These are phyloP conservation scores for Aspergillus hiratsukae DNA, from an alignment of 2,329 filamentous ascomycete genomes.

Conservation along the genomic window DNA sequence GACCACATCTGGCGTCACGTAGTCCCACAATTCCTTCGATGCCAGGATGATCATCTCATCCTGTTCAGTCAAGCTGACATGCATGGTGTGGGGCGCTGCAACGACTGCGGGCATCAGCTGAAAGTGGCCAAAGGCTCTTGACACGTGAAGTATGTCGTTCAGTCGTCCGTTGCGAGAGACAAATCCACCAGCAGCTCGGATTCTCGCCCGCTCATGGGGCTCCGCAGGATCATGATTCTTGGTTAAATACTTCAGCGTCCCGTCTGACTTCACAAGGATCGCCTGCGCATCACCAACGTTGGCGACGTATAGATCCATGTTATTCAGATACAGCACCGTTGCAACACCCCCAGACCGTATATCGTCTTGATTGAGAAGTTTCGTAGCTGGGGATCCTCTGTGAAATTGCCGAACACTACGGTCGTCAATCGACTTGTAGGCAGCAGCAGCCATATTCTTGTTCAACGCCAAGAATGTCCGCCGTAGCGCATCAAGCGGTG, in stretches of 20 bases:
- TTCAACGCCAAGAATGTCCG: slow-evolving; percentile 85
- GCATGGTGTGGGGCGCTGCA: slow-evolving; percentile 78
- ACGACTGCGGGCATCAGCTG: slow-evolving; percentile 90
- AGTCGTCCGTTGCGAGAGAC: slow-evolving; percentile 91
- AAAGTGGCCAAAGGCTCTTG: slow-evolving; percentile 90
- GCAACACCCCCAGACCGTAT: slow-evolving; percentile 86
- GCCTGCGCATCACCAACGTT: slow-evolving; percentile 95
- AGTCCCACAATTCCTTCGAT: slow-evolving; percentile 92
- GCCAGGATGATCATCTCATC: slow-evolving; percentile 93
- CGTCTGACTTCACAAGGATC: slow-evolving; percentile 88
- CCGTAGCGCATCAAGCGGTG: slow-evolving; percentile 74
- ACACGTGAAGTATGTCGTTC: slow-evolving; percentile 87
- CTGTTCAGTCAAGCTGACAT: slow-evolving; percentile 73
- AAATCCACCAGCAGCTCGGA: slow-evolving; percentile 90
- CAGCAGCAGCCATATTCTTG: slow-evolving; percentile 85
- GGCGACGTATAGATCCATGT: slow-evolving; percentile 86
- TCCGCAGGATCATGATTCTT: slow-evolving; percentile 92
- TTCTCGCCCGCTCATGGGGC: slow-evolving; percentile 74
- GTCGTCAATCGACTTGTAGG: slow-evolving; percentile 75
- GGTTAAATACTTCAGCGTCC: slow-evolving; percentile 76
- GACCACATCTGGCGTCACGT: slow-evolving; percentile 80
- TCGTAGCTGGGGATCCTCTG: slow-evolving; percentile 66
- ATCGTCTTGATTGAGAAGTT: slow-evolving; percentile 82
- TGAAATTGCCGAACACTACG: slow-evolving; percentile 57
- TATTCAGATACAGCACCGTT: slow-evolving; percentile 83